Percentiles rank a stretch among this genome's conserved stretches.
These are phyloP conservation scores for Pythium utonaiense DNA, from an alignment of 352 stramenopile genomes.

Conservation along the genomic window DNA sequence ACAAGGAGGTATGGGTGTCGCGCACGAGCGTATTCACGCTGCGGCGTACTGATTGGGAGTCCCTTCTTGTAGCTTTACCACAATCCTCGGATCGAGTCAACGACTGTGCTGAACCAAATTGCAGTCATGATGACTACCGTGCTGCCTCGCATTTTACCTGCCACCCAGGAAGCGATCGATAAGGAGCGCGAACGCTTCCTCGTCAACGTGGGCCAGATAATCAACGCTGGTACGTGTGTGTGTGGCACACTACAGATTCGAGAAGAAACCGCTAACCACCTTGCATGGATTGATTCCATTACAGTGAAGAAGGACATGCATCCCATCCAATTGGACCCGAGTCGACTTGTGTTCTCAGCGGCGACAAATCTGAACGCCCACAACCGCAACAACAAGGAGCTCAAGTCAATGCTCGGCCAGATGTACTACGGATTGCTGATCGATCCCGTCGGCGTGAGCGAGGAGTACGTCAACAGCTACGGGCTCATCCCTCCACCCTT, in stretches of 20 bases:
- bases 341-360: conserved; percentile 53
- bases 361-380: conserved; percentile 53
- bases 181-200: conserved; percentile 38
- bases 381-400: conserved; percentile 66
- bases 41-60: too few relatives aligned
- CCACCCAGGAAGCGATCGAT: conserved; percentile 48
- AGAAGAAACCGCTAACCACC: neutral
- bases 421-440: conserved; percentile 57
- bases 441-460: conserved; percentile 31
- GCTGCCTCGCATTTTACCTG: conserved; percentile 57
- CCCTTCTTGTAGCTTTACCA: neutral
- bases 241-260: too few relatives aligned
- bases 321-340: conserved; percentile 44
- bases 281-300: too few relatives aligned
- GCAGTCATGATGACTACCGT: conserved; percentile 59
- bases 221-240: conserved; percentile 38
- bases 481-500: conserved; percentile 40
- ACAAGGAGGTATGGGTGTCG: conserved; percentile 33
- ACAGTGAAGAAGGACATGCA: conserved; percentile 29
- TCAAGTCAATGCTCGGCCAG: conserved; percentile 44
- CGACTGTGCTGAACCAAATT: conserved; percentile 15
- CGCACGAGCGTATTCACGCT: too few relatives aligned
- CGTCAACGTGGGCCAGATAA: conserved; percentile 34
- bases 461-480: conserved; percentile 43
- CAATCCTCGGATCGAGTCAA: neutral